These are phyloP conservation scores for Plasmodium inui DNA, from an alignment of 169 alveolate species.

Conservation along the genomic window DNA sequence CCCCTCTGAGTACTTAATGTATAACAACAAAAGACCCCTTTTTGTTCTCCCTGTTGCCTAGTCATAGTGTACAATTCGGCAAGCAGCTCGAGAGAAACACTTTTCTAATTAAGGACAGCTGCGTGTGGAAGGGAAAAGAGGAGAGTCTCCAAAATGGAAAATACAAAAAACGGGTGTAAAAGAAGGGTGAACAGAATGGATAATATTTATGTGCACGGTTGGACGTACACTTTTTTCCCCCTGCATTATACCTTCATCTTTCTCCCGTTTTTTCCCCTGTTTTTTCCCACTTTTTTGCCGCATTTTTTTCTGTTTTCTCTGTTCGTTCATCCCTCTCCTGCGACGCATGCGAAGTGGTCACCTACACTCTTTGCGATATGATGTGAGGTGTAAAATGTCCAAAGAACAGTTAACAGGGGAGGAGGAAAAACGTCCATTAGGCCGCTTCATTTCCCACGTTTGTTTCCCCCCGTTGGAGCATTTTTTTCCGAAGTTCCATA, in stretches of 20 bases:
- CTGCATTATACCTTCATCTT: background rate
- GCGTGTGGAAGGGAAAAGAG: background rate
- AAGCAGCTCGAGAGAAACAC: background rate
- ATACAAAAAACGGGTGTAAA: background rate
- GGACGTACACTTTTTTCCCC: background rate
- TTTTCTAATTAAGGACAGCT: background rate
- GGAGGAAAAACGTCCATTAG: background rate
- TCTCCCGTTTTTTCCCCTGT: background rate
- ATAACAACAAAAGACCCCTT: background rate
- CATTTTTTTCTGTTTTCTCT: background rate
- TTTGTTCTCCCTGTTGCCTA: background rate
- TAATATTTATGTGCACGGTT: background rate
- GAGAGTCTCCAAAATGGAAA: background rate
- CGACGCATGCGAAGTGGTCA: background rate
- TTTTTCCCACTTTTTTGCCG: background rate
- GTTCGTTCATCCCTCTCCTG: background rate
- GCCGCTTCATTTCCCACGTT: background rate
- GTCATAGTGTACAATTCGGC: background rate
- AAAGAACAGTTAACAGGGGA: background rate
- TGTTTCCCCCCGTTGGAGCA: background rate
- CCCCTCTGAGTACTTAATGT: background rate
- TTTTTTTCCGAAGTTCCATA: background rate
- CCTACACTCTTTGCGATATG: background rate
- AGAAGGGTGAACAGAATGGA: background rate
- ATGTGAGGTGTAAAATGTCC: background rate